Percentiles rank a stretch among this genome's conserved stretches.
phyloP scores from a whole-genome alignment of 192 early-diverging fungal species.

The Gigaspora rosea region DNA sequence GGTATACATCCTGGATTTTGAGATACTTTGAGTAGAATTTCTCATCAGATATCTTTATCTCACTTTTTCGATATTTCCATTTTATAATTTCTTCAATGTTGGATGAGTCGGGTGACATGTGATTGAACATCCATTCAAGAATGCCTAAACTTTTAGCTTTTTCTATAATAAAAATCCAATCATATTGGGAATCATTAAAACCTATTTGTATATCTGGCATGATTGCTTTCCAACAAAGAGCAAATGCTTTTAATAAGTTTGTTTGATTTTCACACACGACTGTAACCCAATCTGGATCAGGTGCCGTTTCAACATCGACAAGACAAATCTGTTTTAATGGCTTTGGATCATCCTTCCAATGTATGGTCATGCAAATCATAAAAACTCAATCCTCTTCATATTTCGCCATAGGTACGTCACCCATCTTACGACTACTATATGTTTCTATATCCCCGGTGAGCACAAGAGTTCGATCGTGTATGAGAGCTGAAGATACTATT shows the following conservation, averaged over 20 bases:
- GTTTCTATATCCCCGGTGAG: background rate
- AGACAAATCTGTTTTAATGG: background rate
- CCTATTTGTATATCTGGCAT: no score
- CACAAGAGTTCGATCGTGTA: background rate
- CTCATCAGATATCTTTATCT: no score
- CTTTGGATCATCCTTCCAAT: background rate
- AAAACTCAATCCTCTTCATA: background rate
- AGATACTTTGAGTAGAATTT: no score
- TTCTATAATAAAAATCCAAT: no score
- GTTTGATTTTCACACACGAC: conserved; percentile 1
- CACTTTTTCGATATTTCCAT: background rate
- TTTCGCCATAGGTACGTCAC: background rate
- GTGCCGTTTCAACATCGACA: background rate
- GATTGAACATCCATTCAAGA: no score
- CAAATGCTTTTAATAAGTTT: background rate
- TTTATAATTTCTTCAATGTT: no score
- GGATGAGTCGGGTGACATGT: no score
- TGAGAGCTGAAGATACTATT: background rate
- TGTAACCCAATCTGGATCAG: conserved; percentile 1
- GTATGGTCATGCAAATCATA: conserved; percentile 8
- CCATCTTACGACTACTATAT: no score
- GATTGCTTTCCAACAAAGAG: no score
- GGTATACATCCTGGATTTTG: no score
- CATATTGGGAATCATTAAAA: no score
- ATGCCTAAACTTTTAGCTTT: no score